These are phyloP conservation scores for Tuber indicum DNA, from an alignment of 495 filamentous ascomycete species.

Conservation along the genomic window DNA sequence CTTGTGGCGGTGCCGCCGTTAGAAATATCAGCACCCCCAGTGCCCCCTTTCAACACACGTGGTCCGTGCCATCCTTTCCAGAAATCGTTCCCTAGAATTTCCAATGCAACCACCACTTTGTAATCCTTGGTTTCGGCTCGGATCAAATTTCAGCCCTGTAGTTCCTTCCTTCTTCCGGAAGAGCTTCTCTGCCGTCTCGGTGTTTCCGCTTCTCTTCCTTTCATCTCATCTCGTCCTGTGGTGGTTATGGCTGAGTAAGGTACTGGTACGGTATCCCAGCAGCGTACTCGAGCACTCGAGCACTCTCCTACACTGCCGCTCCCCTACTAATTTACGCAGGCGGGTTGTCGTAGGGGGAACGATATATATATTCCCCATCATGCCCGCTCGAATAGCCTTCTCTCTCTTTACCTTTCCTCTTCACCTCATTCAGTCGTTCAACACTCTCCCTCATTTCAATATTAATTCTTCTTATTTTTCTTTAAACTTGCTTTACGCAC, in stretches of 20 bases:
- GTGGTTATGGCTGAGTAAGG: not conserved
- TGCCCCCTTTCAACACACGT: not conserved
- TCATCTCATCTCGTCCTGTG: not conserved
- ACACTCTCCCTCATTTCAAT: not conserved
- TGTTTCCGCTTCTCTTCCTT: not conserved
- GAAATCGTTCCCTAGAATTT: not conserved
- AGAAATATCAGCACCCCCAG: not conserved
- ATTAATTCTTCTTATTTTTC: not conserved
- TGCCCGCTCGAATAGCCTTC: not conserved
- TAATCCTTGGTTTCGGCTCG: not conserved
- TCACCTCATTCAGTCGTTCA: not conserved
- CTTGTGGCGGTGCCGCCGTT: not conserved
- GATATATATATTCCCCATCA: slow-evolving; percentile 1
- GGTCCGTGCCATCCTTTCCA: slow-evolving; percentile 1
- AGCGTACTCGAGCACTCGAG: not conserved
- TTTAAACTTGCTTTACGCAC: not conserved
- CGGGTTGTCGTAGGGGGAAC: not conserved
- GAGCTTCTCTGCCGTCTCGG: not conserved
- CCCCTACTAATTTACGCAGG: not conserved
- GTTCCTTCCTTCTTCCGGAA: not conserved
- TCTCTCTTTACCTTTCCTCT: not conserved
- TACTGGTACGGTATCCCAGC: not conserved
- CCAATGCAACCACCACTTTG: not conserved
- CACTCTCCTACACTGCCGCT: too few relatives aligned
- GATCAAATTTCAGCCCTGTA: not conserved